These are phyloP conservation scores for Talaromyces thailandensis DNA, from an alignment of 495 filamentous ascomycete species.

Conservation along the genomic window DNA sequence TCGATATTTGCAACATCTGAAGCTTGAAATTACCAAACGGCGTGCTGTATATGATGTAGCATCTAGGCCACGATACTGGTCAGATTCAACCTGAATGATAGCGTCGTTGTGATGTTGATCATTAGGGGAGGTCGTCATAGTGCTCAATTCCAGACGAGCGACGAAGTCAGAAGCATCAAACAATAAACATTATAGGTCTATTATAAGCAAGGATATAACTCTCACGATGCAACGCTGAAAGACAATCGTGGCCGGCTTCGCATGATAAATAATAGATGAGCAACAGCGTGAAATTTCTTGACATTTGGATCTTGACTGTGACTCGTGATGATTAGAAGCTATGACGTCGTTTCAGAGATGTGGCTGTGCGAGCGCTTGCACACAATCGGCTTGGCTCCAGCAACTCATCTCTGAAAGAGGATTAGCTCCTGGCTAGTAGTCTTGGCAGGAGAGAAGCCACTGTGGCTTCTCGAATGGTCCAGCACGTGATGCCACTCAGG, in stretches of 20 bases:
- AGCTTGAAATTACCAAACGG: slow-evolving; percentile 35
- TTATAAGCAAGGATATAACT: background rate
- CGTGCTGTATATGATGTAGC: slow-evolving; percentile 43
- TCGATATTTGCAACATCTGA: background rate
- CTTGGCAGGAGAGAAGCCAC: background rate
- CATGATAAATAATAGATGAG: background rate
- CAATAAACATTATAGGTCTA: background rate
- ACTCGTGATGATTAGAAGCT: background rate
- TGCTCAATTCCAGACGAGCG: background rate
- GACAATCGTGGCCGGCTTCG: background rate
- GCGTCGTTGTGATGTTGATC: background rate
- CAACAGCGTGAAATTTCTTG: background rate
- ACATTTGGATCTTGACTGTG: background rate
- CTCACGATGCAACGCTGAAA: background rate
- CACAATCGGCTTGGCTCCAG: background rate
- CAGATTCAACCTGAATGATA: slow-evolving; percentile 7
- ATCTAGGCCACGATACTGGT: slow-evolving; percentile 27
- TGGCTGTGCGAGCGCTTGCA: background rate
- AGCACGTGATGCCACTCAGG: background rate
- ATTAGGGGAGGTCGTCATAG: background rate
- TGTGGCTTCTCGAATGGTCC: background rate
- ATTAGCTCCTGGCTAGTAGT: background rate
- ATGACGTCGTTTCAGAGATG: background rate
- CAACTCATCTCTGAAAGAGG: background rate
- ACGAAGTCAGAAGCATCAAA: slow-evolving; percentile 5